Evolutionary conservation across 768 basidiomycete genomes (phyloP).

Genomic region (Lactarius deliciosus): DNA sequence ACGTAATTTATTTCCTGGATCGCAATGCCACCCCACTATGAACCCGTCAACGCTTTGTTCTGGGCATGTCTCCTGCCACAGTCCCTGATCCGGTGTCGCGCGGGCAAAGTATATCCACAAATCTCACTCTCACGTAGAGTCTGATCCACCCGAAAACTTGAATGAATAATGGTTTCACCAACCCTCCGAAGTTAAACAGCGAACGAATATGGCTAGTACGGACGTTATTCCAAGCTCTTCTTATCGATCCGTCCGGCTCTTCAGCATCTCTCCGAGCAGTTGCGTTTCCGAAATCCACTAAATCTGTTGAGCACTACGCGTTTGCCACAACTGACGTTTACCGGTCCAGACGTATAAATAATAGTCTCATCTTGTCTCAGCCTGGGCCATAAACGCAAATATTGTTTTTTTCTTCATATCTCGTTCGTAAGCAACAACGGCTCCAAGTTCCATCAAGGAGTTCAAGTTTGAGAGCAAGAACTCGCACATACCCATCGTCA

Average conservation of each 20-base stretch:
- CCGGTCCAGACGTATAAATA: neutral
- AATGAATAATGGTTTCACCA: neutral
- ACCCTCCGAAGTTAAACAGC: neutral
- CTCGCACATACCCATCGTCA: neutral
- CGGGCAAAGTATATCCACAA: neutral
- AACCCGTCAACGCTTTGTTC: neutral
- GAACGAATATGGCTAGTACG: neutral
- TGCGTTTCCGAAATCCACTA: neutral
- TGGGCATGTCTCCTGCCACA: neutral
- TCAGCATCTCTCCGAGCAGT: neutral
- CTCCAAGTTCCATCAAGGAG: neutral
- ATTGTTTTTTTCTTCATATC: slow-evolving; percentile 1
- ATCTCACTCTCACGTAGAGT: neutral
- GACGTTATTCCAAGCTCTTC: neutral
- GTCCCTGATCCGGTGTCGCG: neutral
- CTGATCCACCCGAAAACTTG: no score
- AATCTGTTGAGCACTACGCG: neutral
- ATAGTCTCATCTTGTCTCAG: neutral
- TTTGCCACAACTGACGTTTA: neutral
- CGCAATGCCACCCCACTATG: neutral
- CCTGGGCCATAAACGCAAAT: neutral
- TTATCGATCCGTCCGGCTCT: neutral
- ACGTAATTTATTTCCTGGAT: neutral
- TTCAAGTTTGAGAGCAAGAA: neutral
- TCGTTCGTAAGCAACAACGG: neutral